Conservation (phyloP, 257 asterid genomes). For the Lavandula angustifolia region DNA sequence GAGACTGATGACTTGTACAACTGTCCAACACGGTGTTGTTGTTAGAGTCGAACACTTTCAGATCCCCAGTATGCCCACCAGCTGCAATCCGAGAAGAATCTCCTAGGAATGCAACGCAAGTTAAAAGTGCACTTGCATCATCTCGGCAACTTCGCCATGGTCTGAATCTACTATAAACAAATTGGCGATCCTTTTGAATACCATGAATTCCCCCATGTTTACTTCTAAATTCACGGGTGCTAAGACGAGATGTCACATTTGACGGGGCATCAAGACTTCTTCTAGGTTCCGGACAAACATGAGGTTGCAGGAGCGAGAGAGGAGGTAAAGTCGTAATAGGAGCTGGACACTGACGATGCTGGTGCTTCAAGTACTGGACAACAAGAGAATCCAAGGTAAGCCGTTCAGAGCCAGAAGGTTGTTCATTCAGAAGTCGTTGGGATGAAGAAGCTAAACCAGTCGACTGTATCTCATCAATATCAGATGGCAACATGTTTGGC, state of each 20-base stretch:
- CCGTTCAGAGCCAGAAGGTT: constrained; percentile 64
- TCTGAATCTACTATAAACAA: constrained; percentile 88
- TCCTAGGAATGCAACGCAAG: constrained; percentile 83
- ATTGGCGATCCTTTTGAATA: constrained; percentile 89
- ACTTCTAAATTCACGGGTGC: constrained; percentile 81
- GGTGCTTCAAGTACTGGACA: constrained; percentile 94
- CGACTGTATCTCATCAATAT: constrained; percentile 52
- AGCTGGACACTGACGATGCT: constrained; percentile 97
- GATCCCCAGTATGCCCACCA: constrained; percentile 90
- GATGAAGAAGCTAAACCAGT: constrained; percentile 45
- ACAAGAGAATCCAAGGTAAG: constrained; percentile 85
- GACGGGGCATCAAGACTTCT: constrained; percentile 93
- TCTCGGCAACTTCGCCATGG: constrained; percentile 98
- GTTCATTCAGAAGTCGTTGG: constrained; percentile 62
- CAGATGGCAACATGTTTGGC: constrained; percentile 45
- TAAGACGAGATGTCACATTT: constrained; percentile 85
- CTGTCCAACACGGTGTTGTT: constrained; percentile 71
- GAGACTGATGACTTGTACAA: constrained; percentile 78
- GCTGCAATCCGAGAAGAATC: constrained; percentile 81
- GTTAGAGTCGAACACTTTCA: constrained; percentile 80
- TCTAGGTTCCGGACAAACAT: constrained; percentile 91
- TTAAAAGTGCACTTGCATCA: constrained; percentile 62
- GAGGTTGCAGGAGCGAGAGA: constrained; percentile 93
- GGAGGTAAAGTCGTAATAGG: constrained; percentile 99
- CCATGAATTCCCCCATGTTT: constrained; percentile 81